Conservation (phyloP, 2,329 filamentous ascomycete species). For the Neofusicoccum sp. region DNA sequence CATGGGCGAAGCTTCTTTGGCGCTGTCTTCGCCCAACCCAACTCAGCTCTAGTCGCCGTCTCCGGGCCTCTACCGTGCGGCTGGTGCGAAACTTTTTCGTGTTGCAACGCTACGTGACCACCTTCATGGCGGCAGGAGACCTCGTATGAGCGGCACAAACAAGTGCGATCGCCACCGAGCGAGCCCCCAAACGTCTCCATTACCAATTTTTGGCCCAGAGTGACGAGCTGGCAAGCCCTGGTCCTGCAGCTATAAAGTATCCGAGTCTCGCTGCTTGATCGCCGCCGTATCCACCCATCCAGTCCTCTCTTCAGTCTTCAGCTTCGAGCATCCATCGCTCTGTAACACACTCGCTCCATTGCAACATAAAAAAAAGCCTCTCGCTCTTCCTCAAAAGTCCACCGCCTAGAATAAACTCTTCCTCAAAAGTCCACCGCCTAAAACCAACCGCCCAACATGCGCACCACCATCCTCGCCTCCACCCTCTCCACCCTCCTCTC, state of each 20-base stretch:
- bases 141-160: background rate
- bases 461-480: constrained; percentile 26
- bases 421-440: background rate
- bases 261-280: too few relatives aligned
- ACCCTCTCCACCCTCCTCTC: constrained; percentile 25
- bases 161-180: background rate
- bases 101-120: background rate
- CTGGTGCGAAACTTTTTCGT: background rate
- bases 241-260: too few relatives aligned
- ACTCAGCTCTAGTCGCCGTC: background rate
- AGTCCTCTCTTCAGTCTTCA: background rate
- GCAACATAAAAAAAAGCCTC: background rate
- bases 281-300: too few relatives aligned
- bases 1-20: background rate
- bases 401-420: background rate
- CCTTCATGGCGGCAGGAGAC: background rate
- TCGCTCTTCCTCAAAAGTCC: background rate
- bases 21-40: background rate
- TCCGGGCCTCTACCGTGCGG: background rate
- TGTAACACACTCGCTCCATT: background rate
- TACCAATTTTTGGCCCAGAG: background rate
- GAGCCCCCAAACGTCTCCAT: background rate
- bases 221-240: background rate
- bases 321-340: background rate
- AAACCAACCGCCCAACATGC: constrained; percentile 23